Evolutionary conservation across 352 stramenopile species (phyloP).

Genomic region (Globisporangium nagaii): DNA sequence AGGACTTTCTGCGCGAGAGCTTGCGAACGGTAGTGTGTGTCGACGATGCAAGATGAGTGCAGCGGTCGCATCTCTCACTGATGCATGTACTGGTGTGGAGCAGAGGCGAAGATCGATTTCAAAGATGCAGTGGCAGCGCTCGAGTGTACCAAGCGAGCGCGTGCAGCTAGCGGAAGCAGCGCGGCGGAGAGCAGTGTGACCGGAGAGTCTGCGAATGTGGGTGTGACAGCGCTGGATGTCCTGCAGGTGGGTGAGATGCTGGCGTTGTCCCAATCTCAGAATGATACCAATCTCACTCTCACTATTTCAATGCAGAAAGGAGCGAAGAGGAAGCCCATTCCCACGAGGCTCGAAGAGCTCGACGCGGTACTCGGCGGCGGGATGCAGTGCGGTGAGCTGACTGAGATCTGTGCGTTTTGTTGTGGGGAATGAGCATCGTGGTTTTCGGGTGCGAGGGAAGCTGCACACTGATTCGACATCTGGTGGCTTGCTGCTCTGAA

Average conservation of each 20-base stretch:
- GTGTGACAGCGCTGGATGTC: constrained; percentile 36
- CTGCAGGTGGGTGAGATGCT: constrained; percentile 24
- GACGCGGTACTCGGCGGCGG: constrained; percentile 63
- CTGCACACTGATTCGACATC: neutral
- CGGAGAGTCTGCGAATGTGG: constrained; percentile 7
- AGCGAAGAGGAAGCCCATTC: constrained; percentile 24
- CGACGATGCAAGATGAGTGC: neutral
- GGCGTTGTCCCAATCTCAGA: neutral
- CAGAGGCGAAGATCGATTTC: constrained; percentile 36
- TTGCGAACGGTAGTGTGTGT: constrained; percentile 38
- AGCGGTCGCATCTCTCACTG: no score
- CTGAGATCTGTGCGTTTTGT: constrained; percentile 54
- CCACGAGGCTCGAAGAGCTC: constrained; percentile 35
- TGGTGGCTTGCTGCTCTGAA: constrained; percentile 15
- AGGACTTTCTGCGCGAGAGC: constrained; percentile 42
- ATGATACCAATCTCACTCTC: neutral
- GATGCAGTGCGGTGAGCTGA: constrained; percentile 63
- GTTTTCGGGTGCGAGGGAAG: no score
- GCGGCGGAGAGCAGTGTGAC: neutral
- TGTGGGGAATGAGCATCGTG: neutral
- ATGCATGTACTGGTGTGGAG: neutral
- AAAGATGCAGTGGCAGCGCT: constrained; percentile 29
- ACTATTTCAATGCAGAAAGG: constrained; percentile 18
- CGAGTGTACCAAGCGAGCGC: constrained; percentile 10
- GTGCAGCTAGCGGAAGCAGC: neutral